Base-by-base conservation (phyloP, 208 protist species). In the Crithidia sp. region DNA sequence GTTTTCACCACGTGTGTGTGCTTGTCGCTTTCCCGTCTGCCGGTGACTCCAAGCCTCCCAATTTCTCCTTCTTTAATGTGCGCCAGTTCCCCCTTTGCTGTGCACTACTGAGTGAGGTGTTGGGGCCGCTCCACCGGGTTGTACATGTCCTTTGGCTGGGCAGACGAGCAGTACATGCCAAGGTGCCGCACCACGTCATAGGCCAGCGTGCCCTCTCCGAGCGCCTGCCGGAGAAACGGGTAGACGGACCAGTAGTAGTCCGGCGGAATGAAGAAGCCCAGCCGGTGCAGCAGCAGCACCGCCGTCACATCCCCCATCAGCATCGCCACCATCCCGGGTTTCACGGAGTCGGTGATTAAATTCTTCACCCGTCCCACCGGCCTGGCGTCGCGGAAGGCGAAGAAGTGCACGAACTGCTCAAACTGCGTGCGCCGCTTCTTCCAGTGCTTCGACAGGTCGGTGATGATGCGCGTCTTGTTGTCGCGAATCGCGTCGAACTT, bases 171-270 rank as follows among this genome's bases (percentile, higher is more conserved):
- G 77, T 95, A 90, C 14, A 81, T 17, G 7, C 85, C 89, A 2
- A 96, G 76, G 74, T 95, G 90, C 9, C 90, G 84, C 65, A 96
- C 83, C 36, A 88, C 66, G 71, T 80, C 72, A 67, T 95, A 89
- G 53, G 76, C 53, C 19, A 73, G 40, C 4, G 83, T 77, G 57
- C 75, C 79, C 17, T 81, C 69, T 6, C 84, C 77, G 16, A 94
- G 81, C 4, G 87, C 67, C 54, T 90, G 79, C 2, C 76, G 65
- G 45, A 96, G 81, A 60, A 92, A 95, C 0, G 87, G 87, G 65
- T 91, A 95, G 6, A 95, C 89, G 17, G 76, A 68, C 90, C 92
- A 96, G 80, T 94, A 96, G 65, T 95, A 93, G 75, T 95, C 90
- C 5, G 83, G 86, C 2, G 90, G 92, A 43, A 94, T 87, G 73